Conservation (phyloP, 306 rosid species). For the Ormosia semicastrata region DNA sequence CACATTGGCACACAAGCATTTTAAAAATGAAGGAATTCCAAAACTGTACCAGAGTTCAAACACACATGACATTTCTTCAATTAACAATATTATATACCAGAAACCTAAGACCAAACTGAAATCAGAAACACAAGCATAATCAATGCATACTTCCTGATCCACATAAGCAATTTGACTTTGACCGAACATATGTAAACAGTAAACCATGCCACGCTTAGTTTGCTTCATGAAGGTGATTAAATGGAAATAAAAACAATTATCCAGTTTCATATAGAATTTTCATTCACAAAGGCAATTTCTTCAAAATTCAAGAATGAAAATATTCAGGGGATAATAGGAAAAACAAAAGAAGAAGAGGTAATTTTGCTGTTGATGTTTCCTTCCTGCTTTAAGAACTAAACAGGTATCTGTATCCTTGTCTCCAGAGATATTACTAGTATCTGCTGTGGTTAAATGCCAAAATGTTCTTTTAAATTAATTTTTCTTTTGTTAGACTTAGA, state of each 20-base stretch:
- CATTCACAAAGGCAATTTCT: neutral
- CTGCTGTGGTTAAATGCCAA: neutral
- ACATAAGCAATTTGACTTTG: slow-evolving; percentile 7
- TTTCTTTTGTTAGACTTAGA: neutral
- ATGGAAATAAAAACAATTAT: neutral
- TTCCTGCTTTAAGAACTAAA: neutral
- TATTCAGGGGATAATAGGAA: neutral
- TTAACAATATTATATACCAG: neutral
- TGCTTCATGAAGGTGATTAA: neutral
- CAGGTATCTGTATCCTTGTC: neutral
- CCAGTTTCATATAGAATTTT: neutral
- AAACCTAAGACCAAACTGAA: neutral
- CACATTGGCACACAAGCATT: slow-evolving; percentile 8
- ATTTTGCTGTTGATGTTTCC: neutral
- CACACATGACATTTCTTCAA: neutral
- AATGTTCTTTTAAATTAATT: neutral
- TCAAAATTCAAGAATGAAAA: neutral
- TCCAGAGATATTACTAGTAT: neutral
- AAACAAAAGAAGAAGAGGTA: neutral
- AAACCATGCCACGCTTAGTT: neutral
- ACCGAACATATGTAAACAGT: neutral
- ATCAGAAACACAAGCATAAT: neutral
- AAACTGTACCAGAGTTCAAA: neutral
- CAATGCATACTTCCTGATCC: neutral
- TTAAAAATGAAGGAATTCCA: slow-evolving; percentile 2